phyloP scores from a whole-genome alignment of 225 moss, liverwort and hornwort species.

The Thuidium tamariscinum region DNA sequence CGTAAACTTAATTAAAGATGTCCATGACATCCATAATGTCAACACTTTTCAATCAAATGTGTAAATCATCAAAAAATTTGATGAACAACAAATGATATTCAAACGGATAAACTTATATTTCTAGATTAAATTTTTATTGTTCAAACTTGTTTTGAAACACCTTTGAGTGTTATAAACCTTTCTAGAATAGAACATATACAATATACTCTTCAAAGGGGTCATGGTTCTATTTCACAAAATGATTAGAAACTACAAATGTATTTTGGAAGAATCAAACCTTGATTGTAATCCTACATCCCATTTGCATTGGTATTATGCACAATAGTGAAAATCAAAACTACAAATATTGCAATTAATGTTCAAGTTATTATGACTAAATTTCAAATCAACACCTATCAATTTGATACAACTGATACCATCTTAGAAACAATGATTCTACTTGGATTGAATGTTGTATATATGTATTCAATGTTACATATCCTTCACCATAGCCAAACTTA shows the following conservation, averaged over 20 bases:
- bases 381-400: too few relatives aligned
- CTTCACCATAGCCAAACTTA: background rate
- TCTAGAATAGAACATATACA: too few relatives aligned
- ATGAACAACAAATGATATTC: background rate
- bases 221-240: fast-evolving
- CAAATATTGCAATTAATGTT: too few relatives aligned
- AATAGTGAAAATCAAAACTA: background rate
- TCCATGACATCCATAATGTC: fast-evolving
- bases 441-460: too few relatives aligned
- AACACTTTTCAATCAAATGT: background rate
- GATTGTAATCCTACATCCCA: background rate
- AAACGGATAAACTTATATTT: background rate
- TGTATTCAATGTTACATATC: background rate
- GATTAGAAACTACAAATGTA: fast-evolving
- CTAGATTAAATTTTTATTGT: fast-evolving
- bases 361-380: fast-evolving
- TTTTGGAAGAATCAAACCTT: background rate
- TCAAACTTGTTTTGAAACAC: background rate
- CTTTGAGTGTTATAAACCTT: background rate
- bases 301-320: background rate
- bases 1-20: background rate
- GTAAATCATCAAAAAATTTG: background rate
- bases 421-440: background rate
- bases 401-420: fast-evolving
- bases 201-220: too few relatives aligned